Base-by-base conservation (phyloP, 108 stramenopile species). In the Cyclotella atomus region DNA sequence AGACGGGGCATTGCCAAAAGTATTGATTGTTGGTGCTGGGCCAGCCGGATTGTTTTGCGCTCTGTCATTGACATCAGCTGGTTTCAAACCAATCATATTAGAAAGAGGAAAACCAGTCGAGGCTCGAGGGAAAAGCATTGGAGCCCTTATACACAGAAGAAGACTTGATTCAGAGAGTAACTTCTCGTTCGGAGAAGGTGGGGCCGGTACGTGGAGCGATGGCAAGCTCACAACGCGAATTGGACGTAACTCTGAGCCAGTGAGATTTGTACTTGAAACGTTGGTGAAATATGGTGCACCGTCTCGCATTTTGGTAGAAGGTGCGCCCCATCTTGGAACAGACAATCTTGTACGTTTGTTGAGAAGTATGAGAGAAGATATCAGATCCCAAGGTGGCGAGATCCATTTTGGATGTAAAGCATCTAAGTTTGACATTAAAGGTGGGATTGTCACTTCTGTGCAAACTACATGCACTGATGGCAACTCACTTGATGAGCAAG, bases 131-230 rank as follows among this genome's bases (percentile, higher is more conserved):
- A 85, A 84, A 23, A 93, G 94, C 68, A 96, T 98, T 72, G 96
- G 96, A 19, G 91, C 90, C 25, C 71, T 98, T 24, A 91, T 97
- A 1, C 84, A 89, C 36, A 70, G 95, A 45, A 46, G 81, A 41
- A 23, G 10, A 15, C 65, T 95, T 46, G 73, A 87, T 70, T 53
- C 76, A 12, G 91, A 95, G 66, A 83, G 79, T 59, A 98, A 98
- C 68, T 92, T 97, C 81, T 87, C 89, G 36, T 98, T 94, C 71
- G 97, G 97, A 1, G 97, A 98, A 79, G 97, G 97, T 41, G 97
- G 97, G 33, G 97, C 97, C 34, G 97, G 97, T 19, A 98, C 97
- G 0, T 98, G 96, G 96, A 90, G 88, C 55, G 97, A 98, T 77
- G 97, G 97, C 16, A 98, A 98, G 54, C 88, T 98, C 1, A 98